Conservation (phyloP, 2,329 filamentous ascomycete genomes). For the Akanthomyces lecanii region DNA sequence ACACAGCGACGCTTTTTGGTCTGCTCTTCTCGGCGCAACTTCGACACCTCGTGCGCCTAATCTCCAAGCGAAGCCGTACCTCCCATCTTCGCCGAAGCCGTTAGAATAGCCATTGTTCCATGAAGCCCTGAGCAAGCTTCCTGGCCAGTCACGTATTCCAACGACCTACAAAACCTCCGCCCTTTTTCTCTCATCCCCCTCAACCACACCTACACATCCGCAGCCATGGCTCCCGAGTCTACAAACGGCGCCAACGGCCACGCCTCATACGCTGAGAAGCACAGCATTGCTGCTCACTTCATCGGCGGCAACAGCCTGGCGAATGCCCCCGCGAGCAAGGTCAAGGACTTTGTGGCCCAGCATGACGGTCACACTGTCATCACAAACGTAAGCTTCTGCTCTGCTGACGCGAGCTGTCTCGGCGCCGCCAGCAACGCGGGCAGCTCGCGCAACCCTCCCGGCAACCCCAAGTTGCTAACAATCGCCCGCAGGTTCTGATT, state of each 20-base stretch:
- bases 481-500: conserved; percentile 73
- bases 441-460: too few species aligned
- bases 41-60: neutral
- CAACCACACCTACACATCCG: conserved; percentile 24
- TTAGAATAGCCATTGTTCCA: neutral
- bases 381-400: conserved; percentile 69
- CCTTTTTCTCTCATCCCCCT: conserved; percentile 7
- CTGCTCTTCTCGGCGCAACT: neutral
- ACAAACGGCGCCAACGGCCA: conserved; percentile 51
- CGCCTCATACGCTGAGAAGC: conserved; percentile 71
- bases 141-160: conserved; percentile 7
- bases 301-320: conserved; percentile 89
- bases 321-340: conserved; percentile 74
- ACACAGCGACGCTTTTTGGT: neutral
- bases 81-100: conserved; percentile 17
- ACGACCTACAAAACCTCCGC: neutral
- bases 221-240: conserved; percentile 45
- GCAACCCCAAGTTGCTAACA: neutral
- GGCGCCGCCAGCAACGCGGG: neutral
- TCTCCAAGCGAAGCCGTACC: conserved; percentile 21
- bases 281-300: conserved; percentile 86
- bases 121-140: conserved; percentile 13
- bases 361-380: conserved; percentile 97
- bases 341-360: conserved; percentile 92
- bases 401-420: neutral